Base-by-base conservation (phyloP, 768 basidiomycete species). In the Pisolithus marmoratus region DNA sequence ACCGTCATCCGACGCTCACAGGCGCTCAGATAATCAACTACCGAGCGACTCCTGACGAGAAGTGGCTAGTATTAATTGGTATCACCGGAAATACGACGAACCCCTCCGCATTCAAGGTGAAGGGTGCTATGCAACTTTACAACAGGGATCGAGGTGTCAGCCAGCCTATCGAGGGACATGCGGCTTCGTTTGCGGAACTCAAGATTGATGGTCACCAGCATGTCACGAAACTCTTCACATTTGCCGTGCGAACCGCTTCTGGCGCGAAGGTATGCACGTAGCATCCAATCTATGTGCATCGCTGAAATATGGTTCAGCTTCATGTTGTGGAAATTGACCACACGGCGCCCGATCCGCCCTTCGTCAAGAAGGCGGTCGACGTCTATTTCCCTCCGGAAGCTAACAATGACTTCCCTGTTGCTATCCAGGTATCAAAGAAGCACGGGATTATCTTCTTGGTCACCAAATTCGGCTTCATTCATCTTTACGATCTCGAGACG, bases 341-440 rank as follows among this genome's bases (percentile, higher is more conserved):
- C 70, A 80, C 85, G 54, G 87, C 90, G 9, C 85, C 92, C 5
- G 90, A 95, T 62, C 88, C 94, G 17, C 87, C 87, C 7, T 99
- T 96, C 75, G 80, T 81, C 31, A 99, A 99, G 80, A 98, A 96
- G 72, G 90, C 90, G 11, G 94, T 98, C 54, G 96, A 99, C 60
- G 95, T 99, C 34, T 99, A 94, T 77, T 99, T 98, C 81, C 96
- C 96, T 49, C 86, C 94, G 1, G 96, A 99, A 68, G 96, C 96
- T 6, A 87, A 85, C 48, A 97, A 94, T 66, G 96, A 99, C 65
- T 99, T 99, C 78, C 96, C 96, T 17, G 96, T 99, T 26, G 92
- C 96, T 26, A 98, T 99, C 93, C 96, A 99, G 67, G 92, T 98
- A 34, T 98, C 96, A 38, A 85, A 87, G 70, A 90, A 91, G 68